A percentile compares a stretch with the other conserved stretches of the same genome.
phyloP scores from a whole-genome alignment of 805 yeast genomes.

The Danielia oregonensis region DNA sequence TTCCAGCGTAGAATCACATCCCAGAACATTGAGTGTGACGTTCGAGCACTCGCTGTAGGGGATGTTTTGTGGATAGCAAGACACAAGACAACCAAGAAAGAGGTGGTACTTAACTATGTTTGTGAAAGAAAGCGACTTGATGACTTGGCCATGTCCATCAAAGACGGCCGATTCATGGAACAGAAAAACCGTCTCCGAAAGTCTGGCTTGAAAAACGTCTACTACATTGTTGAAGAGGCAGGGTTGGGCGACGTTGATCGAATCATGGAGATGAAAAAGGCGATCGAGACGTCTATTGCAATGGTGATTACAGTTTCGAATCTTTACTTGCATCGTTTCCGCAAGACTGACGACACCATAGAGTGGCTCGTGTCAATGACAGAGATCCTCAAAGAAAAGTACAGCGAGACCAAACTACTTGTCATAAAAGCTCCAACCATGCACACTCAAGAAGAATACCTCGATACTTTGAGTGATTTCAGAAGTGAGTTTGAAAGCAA shows the following conservation, averaged over 20 bases:
- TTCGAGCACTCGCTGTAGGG: conserved; percentile 68
- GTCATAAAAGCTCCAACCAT: conserved; percentile 52
- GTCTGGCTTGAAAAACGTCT: conserved; percentile 63
- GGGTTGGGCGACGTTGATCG: conserved; percentile 39
- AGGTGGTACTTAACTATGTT: conserved; percentile 75
- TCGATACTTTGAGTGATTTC: conserved; percentile 37
- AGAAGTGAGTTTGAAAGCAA: conserved; percentile 40
- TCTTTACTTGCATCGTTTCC: conserved; percentile 66
- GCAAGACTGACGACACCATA: conserved; percentile 71
- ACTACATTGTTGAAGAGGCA: conserved; percentile 79
- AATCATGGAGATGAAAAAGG: conserved; percentile 47
- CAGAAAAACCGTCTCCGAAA: conserved; percentile 75
- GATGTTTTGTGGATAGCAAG: conserved; percentile 89
- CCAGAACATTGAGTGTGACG: conserved; percentile 49
- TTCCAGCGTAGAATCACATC: conserved; percentile 53
- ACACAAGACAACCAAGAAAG: conserved; percentile 51
- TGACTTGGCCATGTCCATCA: conserved; percentile 77
- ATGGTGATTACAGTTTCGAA: conserved; percentile 61
- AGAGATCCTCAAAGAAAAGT: conserved; percentile 36
- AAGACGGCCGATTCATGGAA: conserved; percentile 85
- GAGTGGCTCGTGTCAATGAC: conserved; percentile 53
- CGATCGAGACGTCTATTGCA: conserved; percentile 74
- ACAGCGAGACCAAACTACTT: conserved; percentile 36
- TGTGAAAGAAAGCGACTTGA: conserved; percentile 87
- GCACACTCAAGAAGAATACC: conserved; percentile 49